Evolutionary conservation across 805 yeast genomes (phyloP).

Genomic region (Myxozyma geophila): DNA sequence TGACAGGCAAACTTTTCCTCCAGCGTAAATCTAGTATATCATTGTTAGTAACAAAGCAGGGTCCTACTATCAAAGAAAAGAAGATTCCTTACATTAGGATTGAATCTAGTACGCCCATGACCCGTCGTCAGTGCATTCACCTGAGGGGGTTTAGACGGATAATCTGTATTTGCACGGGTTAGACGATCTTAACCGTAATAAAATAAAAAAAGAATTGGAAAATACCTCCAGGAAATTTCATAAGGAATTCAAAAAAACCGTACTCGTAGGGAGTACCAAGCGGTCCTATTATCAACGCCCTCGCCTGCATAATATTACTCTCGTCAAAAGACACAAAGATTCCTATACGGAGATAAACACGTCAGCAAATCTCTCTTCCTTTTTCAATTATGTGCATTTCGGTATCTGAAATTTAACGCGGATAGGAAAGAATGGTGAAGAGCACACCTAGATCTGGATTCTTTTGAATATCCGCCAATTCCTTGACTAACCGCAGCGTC

Average conservation of each 20-base stretch:
- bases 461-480: conserved; percentile 20
- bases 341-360: neutral
- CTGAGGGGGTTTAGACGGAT: conserved; percentile 22
- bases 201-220: neutral
- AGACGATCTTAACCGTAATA: neutral
- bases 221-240: conserved; percentile 20
- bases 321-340: conserved; percentile 20
- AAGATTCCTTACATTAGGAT: conserved; percentile 17
- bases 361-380: neutral
- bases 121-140: conserved; percentile 24
- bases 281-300: conserved; percentile 24
- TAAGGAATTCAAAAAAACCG: conserved; percentile 23
- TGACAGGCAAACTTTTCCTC: conserved; percentile 27
- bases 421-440: too few relatives aligned
- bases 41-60: neutral
- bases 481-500: conserved; percentile 20
- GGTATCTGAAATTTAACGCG: too few relatives aligned
- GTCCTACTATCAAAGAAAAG: neutral
- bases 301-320: conserved; percentile 16
- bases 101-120: conserved; percentile 27
- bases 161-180: conserved; percentile 1
- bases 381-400: neutral
- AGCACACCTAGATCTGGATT: conserved; percentile 24
- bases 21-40: conserved; percentile 17
- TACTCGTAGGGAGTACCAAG: conserved; percentile 23